Evolutionary conservation across 345 rosid genomes (phyloP), one percentile per base, ranked within the genome.

Genomic region (Schrenkiella parvula): DNA sequence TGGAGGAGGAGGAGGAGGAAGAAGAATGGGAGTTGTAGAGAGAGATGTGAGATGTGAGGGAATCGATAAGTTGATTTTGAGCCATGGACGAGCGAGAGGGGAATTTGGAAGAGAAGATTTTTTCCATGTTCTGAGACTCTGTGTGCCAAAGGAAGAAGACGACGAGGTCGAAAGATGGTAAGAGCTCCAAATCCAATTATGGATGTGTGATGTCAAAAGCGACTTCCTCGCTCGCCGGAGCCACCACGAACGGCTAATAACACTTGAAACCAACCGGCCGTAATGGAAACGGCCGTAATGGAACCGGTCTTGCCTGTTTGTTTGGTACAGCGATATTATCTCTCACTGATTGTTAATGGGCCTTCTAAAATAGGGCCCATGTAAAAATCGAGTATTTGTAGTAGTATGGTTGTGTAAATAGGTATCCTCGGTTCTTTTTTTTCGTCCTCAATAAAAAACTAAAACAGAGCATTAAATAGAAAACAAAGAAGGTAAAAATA

Each of bases 31-130:
- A 82, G 64, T 90, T 77, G 79, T 89, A 91, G 68, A 93, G 96
- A 32, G 98, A 85, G 78, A 93, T 89, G 81, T 93, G 98, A 53
- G 95, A 77, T 28, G 96, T 89, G 66, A 93, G 92, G 6, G 91
- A 86, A 78, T 86, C 97, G 19, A 93, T 69, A 42, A 91, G 78
- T 60, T 88, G 85, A 73, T 80, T 80, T 76, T 80, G 83, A 67
- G 88, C 71, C 87, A 81, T 75, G 70, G 73, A 58, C 23, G 91
- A 76, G 64, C 64, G 59, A 38, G 76, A 15, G 12, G 46, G 21
- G 6, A 48, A 34, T 41, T 67, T 67, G 6, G 29, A 9, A 25
- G 65, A 50, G 35, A 37, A 37, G 66, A 42, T 54, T 4, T 63
- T 70, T 8, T 63, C 66, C 75, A 67, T 65, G 9, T 52, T 53